Conservation (phyloP, 202 grass and related monocot genomes). For the Schoenoplectus tabernaemontani region DNA sequence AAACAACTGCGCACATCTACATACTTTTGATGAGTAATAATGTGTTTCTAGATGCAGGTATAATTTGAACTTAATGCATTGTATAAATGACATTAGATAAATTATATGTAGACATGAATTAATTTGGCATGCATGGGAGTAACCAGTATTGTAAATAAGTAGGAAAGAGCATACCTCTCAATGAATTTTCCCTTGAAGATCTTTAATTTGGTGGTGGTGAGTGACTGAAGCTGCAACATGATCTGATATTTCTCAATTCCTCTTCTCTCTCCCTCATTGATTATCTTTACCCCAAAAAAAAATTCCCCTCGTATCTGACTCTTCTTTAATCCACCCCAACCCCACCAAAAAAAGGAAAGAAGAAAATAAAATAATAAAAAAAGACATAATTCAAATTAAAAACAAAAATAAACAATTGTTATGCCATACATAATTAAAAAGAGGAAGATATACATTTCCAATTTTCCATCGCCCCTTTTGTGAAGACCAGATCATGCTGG, state of each 20-base stretch:
- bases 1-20: no score
- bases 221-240: constrained; percentile 80
- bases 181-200: neutral
- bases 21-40: no score
- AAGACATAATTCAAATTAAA: neutral
- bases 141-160: neutral
- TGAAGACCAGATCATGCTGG: constrained; percentile 57
- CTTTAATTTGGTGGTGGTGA: constrained; percentile 46
- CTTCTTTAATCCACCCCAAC: neutral
- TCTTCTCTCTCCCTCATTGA: neutral
- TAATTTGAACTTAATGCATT: no score
- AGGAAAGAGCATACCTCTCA: neutral
- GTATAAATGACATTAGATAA: neutral
- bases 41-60: no score
- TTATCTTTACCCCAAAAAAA: neutral
- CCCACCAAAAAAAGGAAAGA: no score
- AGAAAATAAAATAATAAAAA: no score
- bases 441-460: neutral
- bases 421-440: neutral
- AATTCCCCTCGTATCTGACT: neutral
- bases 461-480: neutral
- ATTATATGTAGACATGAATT: neutral
- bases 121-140: neutral
- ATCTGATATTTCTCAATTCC: constrained; percentile 30
- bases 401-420: neutral